Conservation (phyloP, 2,329 filamentous ascomycete genomes). For the Cryphonectria radicalis region DNA sequence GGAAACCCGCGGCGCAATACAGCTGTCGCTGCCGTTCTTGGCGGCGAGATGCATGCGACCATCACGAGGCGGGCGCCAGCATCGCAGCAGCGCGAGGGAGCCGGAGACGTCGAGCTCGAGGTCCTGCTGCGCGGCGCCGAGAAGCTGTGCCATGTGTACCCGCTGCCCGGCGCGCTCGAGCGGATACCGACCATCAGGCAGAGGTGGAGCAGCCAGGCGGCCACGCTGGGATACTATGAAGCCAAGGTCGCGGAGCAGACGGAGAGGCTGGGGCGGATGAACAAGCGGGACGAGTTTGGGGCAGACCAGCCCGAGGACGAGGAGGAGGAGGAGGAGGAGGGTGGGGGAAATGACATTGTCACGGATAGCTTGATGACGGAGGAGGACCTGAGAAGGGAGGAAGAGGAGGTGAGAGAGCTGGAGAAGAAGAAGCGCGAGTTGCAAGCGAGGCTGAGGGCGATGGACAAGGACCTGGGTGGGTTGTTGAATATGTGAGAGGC, state of each 20-base stretch:
- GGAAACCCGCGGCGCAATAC: conserved; percentile 71
- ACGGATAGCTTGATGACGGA: conserved; percentile 60
- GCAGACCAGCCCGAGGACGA: conserved; percentile 61
- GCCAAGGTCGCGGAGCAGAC: conserved; percentile 76
- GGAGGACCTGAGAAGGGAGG: conserved; percentile 70
- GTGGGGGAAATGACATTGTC: conserved; percentile 53
- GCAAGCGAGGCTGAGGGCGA: conserved; percentile 54
- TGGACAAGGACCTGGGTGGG: conserved; percentile 61
- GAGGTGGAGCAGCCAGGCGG: conserved; percentile 71
- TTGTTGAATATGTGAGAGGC: conserved; percentile 55
- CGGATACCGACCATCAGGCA: conserved; percentile 73
- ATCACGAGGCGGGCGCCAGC: conserved; percentile 66
- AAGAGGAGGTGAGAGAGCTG: conserved; percentile 65
- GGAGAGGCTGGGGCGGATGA: conserved; percentile 73
- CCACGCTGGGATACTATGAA: conserved; percentile 82
- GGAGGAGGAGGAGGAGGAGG: conserved; percentile 59
- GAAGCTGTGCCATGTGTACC: conserved; percentile 87
- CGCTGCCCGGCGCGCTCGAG: conserved; percentile 77
- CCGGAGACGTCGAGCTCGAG: conserved; percentile 83
- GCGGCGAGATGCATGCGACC: conserved; percentile 82
- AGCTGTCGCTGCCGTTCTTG: conserved; percentile 87
- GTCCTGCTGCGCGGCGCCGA: conserved; percentile 84
- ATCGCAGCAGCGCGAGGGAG: conserved; percentile 48
- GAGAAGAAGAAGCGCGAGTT: conserved; percentile 61
- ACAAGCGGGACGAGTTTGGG: conserved; percentile 62